phyloP scores from a whole-genome alignment of 164 flowering plant species.

The Aristolochia californica region DNA sequence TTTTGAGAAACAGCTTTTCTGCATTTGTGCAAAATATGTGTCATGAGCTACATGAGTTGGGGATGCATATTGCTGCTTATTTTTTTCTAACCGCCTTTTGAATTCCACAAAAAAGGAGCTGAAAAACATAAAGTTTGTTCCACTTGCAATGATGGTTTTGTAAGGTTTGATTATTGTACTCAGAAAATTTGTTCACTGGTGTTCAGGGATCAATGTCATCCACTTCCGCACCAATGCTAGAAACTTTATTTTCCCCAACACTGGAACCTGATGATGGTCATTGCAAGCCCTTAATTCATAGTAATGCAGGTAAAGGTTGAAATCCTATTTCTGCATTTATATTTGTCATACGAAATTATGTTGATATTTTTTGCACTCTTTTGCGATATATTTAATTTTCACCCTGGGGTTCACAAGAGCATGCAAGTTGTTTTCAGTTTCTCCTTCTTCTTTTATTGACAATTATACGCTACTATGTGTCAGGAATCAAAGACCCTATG shows the following conservation, averaged over 20 bases:
- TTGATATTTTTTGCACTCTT: neutral
- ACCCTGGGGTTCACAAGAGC: neutral
- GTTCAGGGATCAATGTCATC: conserved; percentile 32
- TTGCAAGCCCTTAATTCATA: conserved; percentile 8
- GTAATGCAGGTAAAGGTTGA: conserved; percentile 25
- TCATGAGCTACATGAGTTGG: neutral
- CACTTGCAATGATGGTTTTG: neutral
- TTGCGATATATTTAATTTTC: neutral
- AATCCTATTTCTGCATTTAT: neutral
- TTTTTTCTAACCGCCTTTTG: too few relatives aligned
- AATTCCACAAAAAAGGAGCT: neutral
- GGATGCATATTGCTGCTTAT: too few relatives aligned
- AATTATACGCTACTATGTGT: too few relatives aligned
- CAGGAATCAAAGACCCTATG: too few relatives aligned
- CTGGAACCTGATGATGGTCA: conserved; percentile 24
- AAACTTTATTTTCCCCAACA: conserved; percentile 49
- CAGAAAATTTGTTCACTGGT: conserved; percentile 1
- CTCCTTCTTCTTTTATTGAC: neutral
- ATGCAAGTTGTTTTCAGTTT: neutral
- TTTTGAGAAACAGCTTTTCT: neutral
- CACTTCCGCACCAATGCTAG: conserved; percentile 28
- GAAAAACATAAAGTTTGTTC: neutral
- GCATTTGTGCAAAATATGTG: neutral
- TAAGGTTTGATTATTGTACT: neutral
- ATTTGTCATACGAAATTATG: too few relatives aligned